Conservation (phyloP, 345 rosid genomes). For the Dimocarpus longan region DNA sequence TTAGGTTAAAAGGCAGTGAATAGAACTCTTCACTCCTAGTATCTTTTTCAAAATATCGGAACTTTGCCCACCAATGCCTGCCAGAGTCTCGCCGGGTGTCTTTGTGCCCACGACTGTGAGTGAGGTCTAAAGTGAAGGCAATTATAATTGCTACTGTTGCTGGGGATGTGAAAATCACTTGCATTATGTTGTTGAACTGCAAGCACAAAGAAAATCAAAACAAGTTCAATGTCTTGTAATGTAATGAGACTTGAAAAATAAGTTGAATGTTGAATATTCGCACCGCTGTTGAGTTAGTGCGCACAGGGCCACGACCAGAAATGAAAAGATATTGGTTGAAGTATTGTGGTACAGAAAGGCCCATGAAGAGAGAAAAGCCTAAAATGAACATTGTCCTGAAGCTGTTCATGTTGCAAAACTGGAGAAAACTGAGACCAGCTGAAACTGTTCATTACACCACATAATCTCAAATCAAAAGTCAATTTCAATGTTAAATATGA, state of each 20-base stretch:
- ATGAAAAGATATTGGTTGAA: constrained; percentile 58
- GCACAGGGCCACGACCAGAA: constrained; percentile 73
- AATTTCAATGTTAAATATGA: not conserved
- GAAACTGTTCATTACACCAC: constrained; percentile 51
- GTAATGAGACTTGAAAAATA: not conserved
- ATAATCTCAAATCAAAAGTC: constrained; percentile 2
- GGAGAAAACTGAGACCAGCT: constrained; percentile 80
- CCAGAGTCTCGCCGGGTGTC: constrained; percentile 72
- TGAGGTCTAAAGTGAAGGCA: constrained; percentile 63
- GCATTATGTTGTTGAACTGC: constrained; percentile 85
- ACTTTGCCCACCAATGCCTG: constrained; percentile 90
- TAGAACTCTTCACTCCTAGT: constrained; percentile 72
- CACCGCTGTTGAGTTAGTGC: constrained; percentile 63
- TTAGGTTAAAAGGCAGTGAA: constrained; percentile 70
- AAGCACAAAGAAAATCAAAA: constrained; percentile 4
- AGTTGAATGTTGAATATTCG: constrained; percentile 19
- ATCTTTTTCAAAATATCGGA: constrained; percentile 55
- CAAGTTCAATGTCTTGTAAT: not conserved
- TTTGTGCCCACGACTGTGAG: constrained; percentile 55
- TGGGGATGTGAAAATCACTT: constrained; percentile 88
- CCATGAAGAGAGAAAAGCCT: constrained; percentile 81
- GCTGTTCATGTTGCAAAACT: constrained; percentile 87
- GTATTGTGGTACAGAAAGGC: constrained; percentile 84
- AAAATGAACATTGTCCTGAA: constrained; percentile 81
- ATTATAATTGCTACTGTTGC: constrained; percentile 68